A percentile compares a stretch with the other conserved stretches of the same genome.
Evolutionary conservation across 768 basidiomycete genomes (phyloP).

Genomic region (Mycena vitilis): DNA sequence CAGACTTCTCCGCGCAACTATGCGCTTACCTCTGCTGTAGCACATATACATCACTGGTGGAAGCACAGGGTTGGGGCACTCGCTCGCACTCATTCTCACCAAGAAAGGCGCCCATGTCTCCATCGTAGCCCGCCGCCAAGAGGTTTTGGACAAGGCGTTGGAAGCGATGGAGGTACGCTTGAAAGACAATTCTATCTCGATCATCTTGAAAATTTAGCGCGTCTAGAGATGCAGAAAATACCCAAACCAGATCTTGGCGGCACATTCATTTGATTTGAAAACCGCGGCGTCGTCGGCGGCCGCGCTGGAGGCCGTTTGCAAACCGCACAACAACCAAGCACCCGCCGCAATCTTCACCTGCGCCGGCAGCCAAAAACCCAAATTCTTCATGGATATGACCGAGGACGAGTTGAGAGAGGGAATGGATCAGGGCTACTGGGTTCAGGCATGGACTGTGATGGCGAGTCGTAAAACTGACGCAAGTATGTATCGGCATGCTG

Average conservation of each 20-base stretch:
- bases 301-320: constrained; percentile 73
- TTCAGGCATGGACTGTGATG: constrained; percentile 68
- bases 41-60: constrained; percentile 91
- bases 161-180: constrained; percentile 61
- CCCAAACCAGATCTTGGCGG: constrained; percentile 70
- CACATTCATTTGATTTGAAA: constrained; percentile 75
- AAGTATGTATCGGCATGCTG: background rate
- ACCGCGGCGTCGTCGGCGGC: constrained; percentile 62
- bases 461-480: constrained; percentile 45
- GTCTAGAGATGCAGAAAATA: constrained; percentile 62
- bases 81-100: constrained; percentile 74
- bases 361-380: constrained; percentile 79
- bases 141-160: constrained; percentile 70
- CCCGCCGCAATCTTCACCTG: constrained; percentile 87
- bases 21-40: constrained; percentile 50
- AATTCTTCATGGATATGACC: constrained; percentile 78
- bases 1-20: background rate
- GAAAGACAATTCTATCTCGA: too few relatives aligned
- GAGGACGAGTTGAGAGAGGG: constrained; percentile 64
- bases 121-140: constrained; percentile 83
- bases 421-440: constrained; percentile 60
- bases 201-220: background rate
- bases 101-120: constrained; percentile 83
- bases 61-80: constrained; percentile 82
- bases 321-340: constrained; percentile 61